These are phyloP conservation scores for Chalara sp. DNA, from an alignment of 2,329 filamentous ascomycete species.

Conservation along the genomic window DNA sequence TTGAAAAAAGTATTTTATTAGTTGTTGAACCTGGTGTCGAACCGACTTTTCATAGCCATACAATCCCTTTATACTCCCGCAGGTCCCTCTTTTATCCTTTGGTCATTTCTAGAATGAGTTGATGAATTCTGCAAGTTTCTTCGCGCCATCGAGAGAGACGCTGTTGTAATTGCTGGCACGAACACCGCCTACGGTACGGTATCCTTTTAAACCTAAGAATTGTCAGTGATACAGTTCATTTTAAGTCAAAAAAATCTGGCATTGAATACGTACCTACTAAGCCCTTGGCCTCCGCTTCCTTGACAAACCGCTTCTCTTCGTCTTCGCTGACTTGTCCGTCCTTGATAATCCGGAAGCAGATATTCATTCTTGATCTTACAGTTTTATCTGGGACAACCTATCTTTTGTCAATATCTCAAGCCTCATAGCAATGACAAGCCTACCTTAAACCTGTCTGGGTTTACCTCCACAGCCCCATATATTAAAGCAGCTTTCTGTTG, in stretches of 20 bases:
- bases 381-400: constrained; percentile 67
- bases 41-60: too few relatives aligned
- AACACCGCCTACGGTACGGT: constrained; percentile 80
- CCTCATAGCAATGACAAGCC: neutral
- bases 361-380: constrained; percentile 84
- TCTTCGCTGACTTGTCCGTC: constrained; percentile 50
- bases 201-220: constrained; percentile 72
- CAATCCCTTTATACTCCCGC: too few relatives aligned
- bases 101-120: constrained; percentile 31
- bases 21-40: too few relatives aligned
- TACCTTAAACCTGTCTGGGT: constrained; percentile 62
- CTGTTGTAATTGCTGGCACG: constrained; percentile 87
- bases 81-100: too few relatives aligned
- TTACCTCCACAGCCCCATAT: constrained; percentile 69
- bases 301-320: constrained; percentile 74
- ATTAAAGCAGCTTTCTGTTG: constrained; percentile 69
- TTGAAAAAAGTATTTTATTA: too few relatives aligned
- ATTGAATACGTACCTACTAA: constrained; percentile 30
- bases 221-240: too few relatives aligned
- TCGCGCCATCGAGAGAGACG: constrained; percentile 58
- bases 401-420: neutral
- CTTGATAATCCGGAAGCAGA: constrained; percentile 73
- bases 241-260: too few relatives aligned
- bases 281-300: constrained; percentile 59
- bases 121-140: constrained; percentile 63